These are phyloP conservation scores for Colletotrichum sublineola DNA, from an alignment of 2,329 filamentous ascomycete genomes.

Conservation along the genomic window DNA sequence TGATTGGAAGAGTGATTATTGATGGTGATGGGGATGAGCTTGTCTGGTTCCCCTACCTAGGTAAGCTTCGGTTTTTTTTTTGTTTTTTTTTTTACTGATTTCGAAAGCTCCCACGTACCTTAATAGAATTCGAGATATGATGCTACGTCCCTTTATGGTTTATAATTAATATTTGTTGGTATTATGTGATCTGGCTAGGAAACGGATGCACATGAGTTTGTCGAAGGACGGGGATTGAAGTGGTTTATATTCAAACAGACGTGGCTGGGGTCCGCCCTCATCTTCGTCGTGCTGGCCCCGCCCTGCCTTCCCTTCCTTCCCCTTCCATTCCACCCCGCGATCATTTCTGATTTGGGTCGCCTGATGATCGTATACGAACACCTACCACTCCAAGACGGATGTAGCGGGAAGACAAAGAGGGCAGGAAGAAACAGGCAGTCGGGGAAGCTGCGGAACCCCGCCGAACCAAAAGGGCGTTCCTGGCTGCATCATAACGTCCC, in stretches of 20 bases:
- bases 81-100: not conserved
- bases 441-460: constrained; percentile 29
- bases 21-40: not conserved
- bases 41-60: not conserved
- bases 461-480: constrained; percentile 17
- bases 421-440: not conserved
- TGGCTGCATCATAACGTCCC: constrained; percentile 3
- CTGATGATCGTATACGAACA: not conserved
- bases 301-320: not conserved
- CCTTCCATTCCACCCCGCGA: not conserved
- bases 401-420: not conserved
- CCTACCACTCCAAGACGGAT: not conserved
- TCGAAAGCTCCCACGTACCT: constrained; percentile 1
- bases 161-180: not conserved
- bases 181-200: not conserved
- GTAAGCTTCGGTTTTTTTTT: not conserved
- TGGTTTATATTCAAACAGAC: not conserved
- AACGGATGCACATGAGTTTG: not conserved
- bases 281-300: not conserved
- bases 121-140: not conserved
- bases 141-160: not conserved
- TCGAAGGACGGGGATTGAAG: not conserved
- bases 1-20: not conserved
- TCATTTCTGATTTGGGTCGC: not conserved
- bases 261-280: not conserved